Conservation (phyloP, 2,329 filamentous ascomycete species). For the Trichoderma harzianum region DNA sequence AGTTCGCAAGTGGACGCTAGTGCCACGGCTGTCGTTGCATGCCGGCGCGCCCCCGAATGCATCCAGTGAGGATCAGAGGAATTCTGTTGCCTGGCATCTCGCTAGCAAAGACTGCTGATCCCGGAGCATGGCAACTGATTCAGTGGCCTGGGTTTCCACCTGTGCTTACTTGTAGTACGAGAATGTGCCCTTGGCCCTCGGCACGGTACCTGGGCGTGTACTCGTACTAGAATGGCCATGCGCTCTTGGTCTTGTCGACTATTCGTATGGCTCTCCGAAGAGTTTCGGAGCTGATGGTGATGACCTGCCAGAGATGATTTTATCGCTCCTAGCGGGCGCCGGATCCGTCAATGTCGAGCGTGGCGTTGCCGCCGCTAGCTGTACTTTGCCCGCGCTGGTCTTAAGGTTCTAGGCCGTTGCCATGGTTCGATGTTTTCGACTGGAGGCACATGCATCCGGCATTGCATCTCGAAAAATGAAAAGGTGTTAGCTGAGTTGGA, state of each 20-base stretch:
- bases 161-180: not conserved
- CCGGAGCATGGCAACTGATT: conserved; percentile 1
- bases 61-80: conserved; percentile 27
- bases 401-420: not conserved
- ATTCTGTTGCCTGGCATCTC: conserved; percentile 32
- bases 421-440: not conserved
- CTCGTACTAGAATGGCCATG: not conserved
- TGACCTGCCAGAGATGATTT: not conserved
- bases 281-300: not conserved
- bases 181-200: not conserved
- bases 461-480: not conserved
- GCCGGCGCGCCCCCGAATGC: conserved; percentile 14
- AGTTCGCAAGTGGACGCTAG: conserved; percentile 6
- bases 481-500: not conserved
- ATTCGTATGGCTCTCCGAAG: not conserved
- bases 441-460: not conserved
- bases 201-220: not conserved
- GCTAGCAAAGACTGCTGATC: not conserved
- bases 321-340: not conserved
- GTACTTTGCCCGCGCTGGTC: not conserved
- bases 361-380: not conserved
- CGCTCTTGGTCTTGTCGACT: not conserved
- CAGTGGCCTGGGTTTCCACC: not conserved
- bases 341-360: not conserved
- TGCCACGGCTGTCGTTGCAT: not conserved